Evolutionary conservation across 2,329 filamentous ascomycete species (phyloP).

Genomic region (Herpotrichia juniperi): DNA sequence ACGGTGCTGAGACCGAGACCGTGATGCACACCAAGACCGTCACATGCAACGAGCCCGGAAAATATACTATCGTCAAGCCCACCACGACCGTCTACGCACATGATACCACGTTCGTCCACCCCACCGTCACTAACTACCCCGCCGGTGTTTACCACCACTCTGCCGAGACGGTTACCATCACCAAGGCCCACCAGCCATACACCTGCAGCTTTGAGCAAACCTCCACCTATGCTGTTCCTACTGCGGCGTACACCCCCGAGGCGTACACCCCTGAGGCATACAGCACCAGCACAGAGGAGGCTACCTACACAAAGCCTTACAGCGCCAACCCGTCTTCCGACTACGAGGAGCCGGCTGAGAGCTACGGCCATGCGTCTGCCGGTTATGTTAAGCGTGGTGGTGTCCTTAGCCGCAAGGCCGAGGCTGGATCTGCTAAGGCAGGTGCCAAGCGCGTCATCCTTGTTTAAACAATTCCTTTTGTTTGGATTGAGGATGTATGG

Average conservation of each 20-base stretch:
- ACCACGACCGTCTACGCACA: slow-evolving; percentile 37
- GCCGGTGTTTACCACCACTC: slow-evolving; percentile 35
- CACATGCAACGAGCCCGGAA: slow-evolving; percentile 27
- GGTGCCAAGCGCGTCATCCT: slow-evolving; percentile 11
- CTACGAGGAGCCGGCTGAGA: slow-evolving; percentile 10
- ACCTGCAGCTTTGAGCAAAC: slow-evolving; percentile 34
- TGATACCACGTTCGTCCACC: slow-evolving; percentile 31
- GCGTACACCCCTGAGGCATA: background rate
- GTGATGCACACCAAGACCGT: slow-evolving; percentile 31
- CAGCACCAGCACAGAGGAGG: background rate
- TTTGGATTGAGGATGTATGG: background rate
- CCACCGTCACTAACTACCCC: slow-evolving; percentile 27
- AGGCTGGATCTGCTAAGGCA: background rate
- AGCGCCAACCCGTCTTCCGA: slow-evolving; percentile 12
- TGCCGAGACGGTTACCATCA: slow-evolving; percentile 40
- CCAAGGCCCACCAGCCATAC: slow-evolving; percentile 32
- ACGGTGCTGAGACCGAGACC: background rate
- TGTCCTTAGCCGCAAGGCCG: slow-evolving; percentile 25
- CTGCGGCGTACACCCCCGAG: background rate
- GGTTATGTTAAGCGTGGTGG: slow-evolving; percentile 30
- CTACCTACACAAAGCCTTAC: slow-evolving; percentile 2
- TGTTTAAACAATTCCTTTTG: slow-evolving; percentile 6
- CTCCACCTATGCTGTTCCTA: slow-evolving; percentile 20
- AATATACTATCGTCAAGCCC: slow-evolving; percentile 40
- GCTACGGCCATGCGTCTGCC: slow-evolving; percentile 8